Base-by-base conservation (phyloP, 305 asterid genomes). In the Caryopteris hybrid region DNA sequence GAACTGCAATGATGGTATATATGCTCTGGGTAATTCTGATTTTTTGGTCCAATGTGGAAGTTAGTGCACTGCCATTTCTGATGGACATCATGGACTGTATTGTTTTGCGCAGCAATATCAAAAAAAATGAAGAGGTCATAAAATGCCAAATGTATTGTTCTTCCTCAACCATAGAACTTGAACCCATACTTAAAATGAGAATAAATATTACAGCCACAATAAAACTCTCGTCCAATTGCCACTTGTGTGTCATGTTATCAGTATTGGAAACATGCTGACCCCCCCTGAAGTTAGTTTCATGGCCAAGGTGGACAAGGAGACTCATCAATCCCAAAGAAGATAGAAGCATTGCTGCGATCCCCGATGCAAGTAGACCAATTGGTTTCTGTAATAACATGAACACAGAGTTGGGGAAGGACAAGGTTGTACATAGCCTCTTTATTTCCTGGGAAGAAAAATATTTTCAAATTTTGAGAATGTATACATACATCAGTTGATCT, bases 91-190 rank as follows among this genome's bases (percentile, higher is more conserved):
- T 52, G 75, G 77, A 74, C 74, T 80, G 90, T 54, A 85, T 71
- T 42, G 84, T 56, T 78, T 79, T 85, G 56, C 91, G 80, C 75
- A 92, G 92, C 66, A 91, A 76, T 69, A 92, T 57, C 69, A 92
- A 76, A 79, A 68, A 81, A 20, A 88, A 76, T 4, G 97, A 86
- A 63, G 92, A 69, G 21, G 90, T 77, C 91, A 90, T 39, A 61
- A 88, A 90, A 79, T 90, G 81, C 97, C 98, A 92, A 70, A 88
- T 76, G 76, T 90, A 90, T 47, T 92, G 98, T 68, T 92, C 97
- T 75, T 92, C 98, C 76, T 92, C 98, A 47, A 92, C 81, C 93
- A 90, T 84, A 66, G 98, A 92, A 79, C 96, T 90, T 18, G 98
- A 90, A 57, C 96, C 96, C 98, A 92, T 90, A 76, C 95, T 86